Base-by-base conservation (phyloP, 1,139 yeast genomes). In the Yamadazyma triangularis region DNA sequence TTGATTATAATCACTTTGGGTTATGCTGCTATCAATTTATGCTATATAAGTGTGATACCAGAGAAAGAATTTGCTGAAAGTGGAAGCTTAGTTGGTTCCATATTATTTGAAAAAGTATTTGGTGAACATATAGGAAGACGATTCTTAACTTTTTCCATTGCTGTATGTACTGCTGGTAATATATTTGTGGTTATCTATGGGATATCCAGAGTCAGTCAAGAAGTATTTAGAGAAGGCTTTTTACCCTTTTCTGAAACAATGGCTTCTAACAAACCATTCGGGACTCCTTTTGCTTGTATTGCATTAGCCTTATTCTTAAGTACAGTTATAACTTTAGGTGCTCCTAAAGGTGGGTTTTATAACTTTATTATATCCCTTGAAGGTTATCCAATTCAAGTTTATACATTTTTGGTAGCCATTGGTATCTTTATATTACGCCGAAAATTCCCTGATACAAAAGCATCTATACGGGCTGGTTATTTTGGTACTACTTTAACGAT, bases 261-360 rank as follows among this genome's bases (percentile, higher is more conserved):
- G 70, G 76, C 81, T 1, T 69, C 77, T 5, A 77, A 77, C 40
- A 65, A 68, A 64, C 80, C 79, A 2, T 60, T 54, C 35, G 75
- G 73, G 10, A 73, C 82, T 1, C 85, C 86, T 2, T 48, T 77
- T 13, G 70, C 70, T 8, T 57, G 80, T 0, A 51, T 67, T 20
- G 24, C 46, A 42, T 73, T 51, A 58, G 60, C 70, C 38, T 52
- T 62, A 13, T 18, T 32, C 3, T 41, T 66, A 10, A 53, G 70
- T 2, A 56, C 65, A 0, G 12, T 51, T 3, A 49, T 83, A n/a
- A 63, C 83, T 35, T 45, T 77, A 2, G 73, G 79, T 2, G 79
- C 86, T 19, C 89, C 91, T 8, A 75, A 79, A 18, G 89, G 88
- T 13, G 91, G 83, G 47, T 81, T 88, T 22, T 85, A 83, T 60